Evolutionary conservation across 2,329 filamentous ascomycete species (phyloP).

Genomic region (Botrytis byssoidea): DNA sequence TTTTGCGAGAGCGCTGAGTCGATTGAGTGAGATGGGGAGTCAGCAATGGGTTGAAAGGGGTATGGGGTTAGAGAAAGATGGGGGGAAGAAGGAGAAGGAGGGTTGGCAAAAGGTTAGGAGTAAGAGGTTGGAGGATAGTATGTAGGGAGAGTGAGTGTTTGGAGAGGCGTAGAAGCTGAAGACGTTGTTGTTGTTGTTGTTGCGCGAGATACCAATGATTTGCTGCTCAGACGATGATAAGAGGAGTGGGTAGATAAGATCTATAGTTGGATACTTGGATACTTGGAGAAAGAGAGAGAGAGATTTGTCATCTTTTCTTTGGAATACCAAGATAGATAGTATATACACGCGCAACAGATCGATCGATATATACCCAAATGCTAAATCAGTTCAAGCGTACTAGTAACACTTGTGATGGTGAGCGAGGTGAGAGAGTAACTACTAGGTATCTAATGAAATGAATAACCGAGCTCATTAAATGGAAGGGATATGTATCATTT

Average conservation of each 20-base stretch:
- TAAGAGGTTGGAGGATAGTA: conserved; percentile 49
- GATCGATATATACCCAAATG: not conserved
- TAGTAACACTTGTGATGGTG: not conserved
- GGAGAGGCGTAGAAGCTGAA: not conserved
- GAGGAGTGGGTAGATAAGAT: not conserved
- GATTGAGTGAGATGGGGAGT: conserved; percentile 90
- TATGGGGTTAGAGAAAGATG: conserved; percentile 46
- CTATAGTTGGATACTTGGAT: not conserved
- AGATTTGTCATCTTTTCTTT: not conserved
- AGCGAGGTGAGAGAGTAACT: not conserved
- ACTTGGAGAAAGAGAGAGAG: not conserved
- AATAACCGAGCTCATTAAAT: not conserved
- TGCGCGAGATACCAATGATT: not conserved
- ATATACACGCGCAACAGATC: not conserved
- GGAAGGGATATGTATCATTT: not conserved
- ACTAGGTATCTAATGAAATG: not conserved
- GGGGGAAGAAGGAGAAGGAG: conserved; percentile 47
- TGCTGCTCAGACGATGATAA: not conserved
- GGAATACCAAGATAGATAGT: not conserved
- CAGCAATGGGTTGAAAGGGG: conserved; percentile 91
- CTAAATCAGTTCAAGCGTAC: not conserved
- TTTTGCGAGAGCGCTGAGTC: conserved; percentile 82
- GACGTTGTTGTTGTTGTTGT: not conserved
- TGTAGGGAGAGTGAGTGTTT: conserved; percentile 25
- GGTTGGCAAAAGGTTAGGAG: conserved; percentile 49